Base-by-base conservation (phyloP, 495 filamentous ascomycete species). In the Neurospora sp. region DNA sequence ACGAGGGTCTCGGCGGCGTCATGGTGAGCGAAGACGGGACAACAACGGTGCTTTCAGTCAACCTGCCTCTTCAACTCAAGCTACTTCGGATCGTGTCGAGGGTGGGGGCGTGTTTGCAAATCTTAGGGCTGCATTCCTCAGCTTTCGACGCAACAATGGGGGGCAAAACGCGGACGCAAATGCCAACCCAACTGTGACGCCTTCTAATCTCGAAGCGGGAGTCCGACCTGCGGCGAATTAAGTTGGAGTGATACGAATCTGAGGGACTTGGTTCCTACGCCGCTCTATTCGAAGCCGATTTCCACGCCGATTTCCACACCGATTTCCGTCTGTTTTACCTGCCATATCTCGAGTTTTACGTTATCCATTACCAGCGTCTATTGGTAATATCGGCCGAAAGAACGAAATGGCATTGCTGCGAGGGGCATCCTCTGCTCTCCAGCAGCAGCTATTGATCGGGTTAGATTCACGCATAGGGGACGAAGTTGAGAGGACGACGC, bases 201-300 rank as follows among this genome's bases (percentile, higher is more conserved):
- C 81, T 3, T 82, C 82, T 5, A 77, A 82, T 42, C 78, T 83
- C 4, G 82, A 83, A 71, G 78, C 82, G 11, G 82, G 80, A 34
- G 72, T 76, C 13, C 73, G 75, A 39, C 48, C 43, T 71, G 28
- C 38, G 54, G 43, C 37, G 39, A 62, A 39, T 36, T 70, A 39
- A 74, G 15, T 72, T 17, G 13, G 54, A 24, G 28, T 34, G 15
- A 62, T 5, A 62, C 54, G 24, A 62, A 28, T 31, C 13, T 62
- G 48, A 62, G 24, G 31, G 10, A 28, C 24, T 24, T 28, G 15
- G 28, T 62, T 34, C 15, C 28, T 34, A 62, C 21, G 28, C 6
- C 21, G 48, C 11, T 28, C 48, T 54, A 28, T 54, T 13, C 21
- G 48, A 24, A 34, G 54, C 5, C 17, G 24, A 15, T 62, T 19